These are phyloP conservation scores for Odontarrhena argentea DNA, from an alignment of 345 rosid genomes.

Conservation along the genomic window DNA sequence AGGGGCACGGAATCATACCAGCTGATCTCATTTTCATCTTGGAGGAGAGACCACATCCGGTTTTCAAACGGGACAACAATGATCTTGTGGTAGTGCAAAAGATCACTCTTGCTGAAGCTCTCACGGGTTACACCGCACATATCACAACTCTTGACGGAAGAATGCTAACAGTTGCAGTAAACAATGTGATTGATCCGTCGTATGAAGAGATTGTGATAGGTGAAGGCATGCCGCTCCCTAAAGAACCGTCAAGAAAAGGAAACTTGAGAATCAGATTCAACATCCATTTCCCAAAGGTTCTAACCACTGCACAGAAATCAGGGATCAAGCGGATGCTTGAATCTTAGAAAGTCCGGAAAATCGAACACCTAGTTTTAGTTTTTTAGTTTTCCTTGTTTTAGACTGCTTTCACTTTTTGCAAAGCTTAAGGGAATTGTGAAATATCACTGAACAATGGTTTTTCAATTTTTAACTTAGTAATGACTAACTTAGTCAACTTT, in stretches of 20 bases:
- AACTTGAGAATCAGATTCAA: conserved; percentile 79
- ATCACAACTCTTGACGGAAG: conserved; percentile 76
- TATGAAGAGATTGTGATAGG: conserved; percentile 86
- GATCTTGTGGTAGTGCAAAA: conserved; percentile 71
- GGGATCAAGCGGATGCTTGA: conserved; percentile 63
- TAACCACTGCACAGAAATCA: conserved; percentile 66
- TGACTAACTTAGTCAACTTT: neutral
- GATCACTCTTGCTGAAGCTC: conserved; percentile 76
- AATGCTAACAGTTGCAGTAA: conserved; percentile 54
- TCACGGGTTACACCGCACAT: conserved; percentile 69
- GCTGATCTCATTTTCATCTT: conserved; percentile 74
- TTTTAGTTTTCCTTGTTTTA: too few relatives aligned
- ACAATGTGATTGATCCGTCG: conserved; percentile 59
- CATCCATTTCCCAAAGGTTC: conserved; percentile 75
- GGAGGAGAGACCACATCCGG: conserved; percentile 81
- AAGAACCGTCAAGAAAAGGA: conserved; percentile 67
- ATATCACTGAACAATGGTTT: neutral
- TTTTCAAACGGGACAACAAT: conserved; percentile 84
- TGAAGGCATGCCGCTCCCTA: conserved; percentile 92
- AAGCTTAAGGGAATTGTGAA: neutral
- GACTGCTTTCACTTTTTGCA: too few relatives aligned
- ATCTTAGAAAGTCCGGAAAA: conserved; percentile 22
- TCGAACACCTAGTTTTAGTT: too few relatives aligned
- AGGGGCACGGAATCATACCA: conserved; percentile 64
- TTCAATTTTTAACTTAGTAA: neutral